Evolutionary conservation across 306 rosid species (phyloP), one percentile per base, ranked within the genome.

Genomic region (Lathyrus aphaca): DNA sequence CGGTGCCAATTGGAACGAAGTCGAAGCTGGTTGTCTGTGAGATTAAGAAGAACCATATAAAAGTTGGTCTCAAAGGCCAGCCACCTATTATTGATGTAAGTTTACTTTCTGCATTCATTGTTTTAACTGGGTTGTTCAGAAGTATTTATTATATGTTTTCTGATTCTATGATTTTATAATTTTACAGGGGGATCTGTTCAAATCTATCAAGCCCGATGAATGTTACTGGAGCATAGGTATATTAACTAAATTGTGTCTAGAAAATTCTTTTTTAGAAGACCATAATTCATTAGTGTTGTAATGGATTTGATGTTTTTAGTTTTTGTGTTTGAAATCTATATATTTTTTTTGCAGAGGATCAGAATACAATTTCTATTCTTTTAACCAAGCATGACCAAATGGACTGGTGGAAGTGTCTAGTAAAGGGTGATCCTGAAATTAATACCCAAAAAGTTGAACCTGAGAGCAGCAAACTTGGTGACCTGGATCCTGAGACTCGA

Each of bases 151-250:
- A 43, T 32, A 37, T 37, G 25, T 21, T 23, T 40, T 25, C 72
- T 78, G 55, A 65, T 64, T 18, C 51, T 23, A 13, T 49, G 50
- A 45, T 15, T 56, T 66, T 16, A 2, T 54, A 68, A 51, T 10
- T 27, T 29, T 64, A 4, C 82, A 95, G 99, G 97, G 87, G 61
- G 93, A 89, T 72, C 83, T 95, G 37, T 78, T 3, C 72, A 74
- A 56, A 32, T 7, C 88, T 50, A 77, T 89, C 77, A 95, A 87
- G 84, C 95, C 82, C 44, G 79, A 91, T 78, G 99, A 95, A 71
- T 89, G 96, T 75, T 91, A 86, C 42, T 95, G 99, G 99, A 91
- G 96, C 89, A 79, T 95, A 89, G 99, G 97, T 91, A 83, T 37
- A 57, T 4, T 4, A 4, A 62, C 51, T 40, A 3, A 62, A 12